phyloP scores from a whole-genome alignment of 805 yeast species.

The Wickerhamomyces ciferrii region DNA sequence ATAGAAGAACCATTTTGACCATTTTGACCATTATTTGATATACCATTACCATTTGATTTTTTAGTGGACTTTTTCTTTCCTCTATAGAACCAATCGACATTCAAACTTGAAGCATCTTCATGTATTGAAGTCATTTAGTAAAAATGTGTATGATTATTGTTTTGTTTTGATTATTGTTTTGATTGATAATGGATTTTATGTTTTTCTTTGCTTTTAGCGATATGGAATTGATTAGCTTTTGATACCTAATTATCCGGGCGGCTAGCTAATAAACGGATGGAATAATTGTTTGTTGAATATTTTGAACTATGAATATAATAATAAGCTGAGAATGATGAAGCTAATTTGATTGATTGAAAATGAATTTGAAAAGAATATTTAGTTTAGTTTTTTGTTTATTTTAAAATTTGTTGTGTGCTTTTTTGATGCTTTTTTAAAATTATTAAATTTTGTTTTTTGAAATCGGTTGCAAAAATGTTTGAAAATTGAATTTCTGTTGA shows the following conservation, averaged over 20 bases:
- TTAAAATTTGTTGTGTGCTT: no score
- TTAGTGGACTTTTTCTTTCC: slow-evolving; percentile 57
- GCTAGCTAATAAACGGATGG: neutral
- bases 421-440: no score
- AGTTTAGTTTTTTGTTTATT: no score
- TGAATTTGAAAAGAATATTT: no score
- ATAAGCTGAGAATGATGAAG: no score
- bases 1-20: neutral
- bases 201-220: neutral
- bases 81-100: slow-evolving; percentile 80
- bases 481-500: no score
- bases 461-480: no score
- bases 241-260: neutral
- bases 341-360: no score
- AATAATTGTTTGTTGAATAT: no score
- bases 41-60: slow-evolving; percentile 5
- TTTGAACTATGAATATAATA: no score
- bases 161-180: neutral
- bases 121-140: neutral
- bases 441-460: no score
- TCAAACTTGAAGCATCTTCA: slow-evolving; percentile 30
- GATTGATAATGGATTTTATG: neutral
- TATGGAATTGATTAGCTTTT: neutral
- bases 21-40: neutral
- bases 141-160: neutral